Evolutionary conservation across 192 early-diverging fungal genomes (phyloP), one percentile per base, ranked within the genome.

Genomic region (Backusella westeae): DNA sequence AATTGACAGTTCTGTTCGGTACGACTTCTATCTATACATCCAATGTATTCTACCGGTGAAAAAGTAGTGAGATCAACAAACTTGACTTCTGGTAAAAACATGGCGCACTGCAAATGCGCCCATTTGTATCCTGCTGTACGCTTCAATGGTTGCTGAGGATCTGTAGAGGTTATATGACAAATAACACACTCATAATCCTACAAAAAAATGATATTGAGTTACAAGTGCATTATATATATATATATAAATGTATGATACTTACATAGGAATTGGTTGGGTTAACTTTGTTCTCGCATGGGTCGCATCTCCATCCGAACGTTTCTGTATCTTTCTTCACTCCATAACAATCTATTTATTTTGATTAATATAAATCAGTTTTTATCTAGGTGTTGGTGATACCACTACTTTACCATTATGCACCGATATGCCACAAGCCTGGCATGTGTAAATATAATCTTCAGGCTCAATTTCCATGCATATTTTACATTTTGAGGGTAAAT

Each of bases 41-140:
- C 79, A 41, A 88, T 83, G 39, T 82, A 86, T 68, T 89, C 88
- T 0, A 90, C 74, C 1, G 87, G 86, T 1, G 77, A 79, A 6
- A 89, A 63, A 0, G 52, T 75, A 2, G 79, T 44, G 12, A 76
- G 56, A 53, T 87, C 67, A 4, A 83, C 86, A 80, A 91, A 88
- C 19, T 77, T 79, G 23, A 85, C 75, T 59, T 92, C 89, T 12
- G 85, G 85, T 41, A 90, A 82, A 49, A 86, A 87, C 35, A 88
- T 77, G 3, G 92, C 88, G 69, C 93, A 94, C 15, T 88, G 78
- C 6, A 93, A 83, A 78, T 94, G 93, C 3, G 85, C 92, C 93
- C 93, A 94, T 73, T 92, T 92, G 76, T 91, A 90, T 3, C 89
- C 91, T n/a, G 85, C 85, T 1, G 93, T 93, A 21, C 82, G 85